A percentile compares a stretch with the other conserved stretches of the same genome.
Conservation (phyloP, 768 basidiomycete species). For the Mycena alexandri region DNA sequence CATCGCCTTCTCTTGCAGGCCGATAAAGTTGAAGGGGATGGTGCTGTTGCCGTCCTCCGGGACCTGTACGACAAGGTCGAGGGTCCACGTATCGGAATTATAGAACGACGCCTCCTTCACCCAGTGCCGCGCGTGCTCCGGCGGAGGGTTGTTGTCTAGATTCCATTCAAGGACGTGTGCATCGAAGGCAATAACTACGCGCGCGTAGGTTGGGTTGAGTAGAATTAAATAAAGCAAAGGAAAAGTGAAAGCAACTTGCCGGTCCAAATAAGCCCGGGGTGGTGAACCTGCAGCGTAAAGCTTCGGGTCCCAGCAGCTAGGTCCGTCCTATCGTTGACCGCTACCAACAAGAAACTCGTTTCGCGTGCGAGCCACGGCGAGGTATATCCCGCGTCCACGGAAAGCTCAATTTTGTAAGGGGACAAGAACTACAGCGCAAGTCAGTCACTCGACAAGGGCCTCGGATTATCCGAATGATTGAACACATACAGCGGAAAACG, state of each 20-base stretch:
- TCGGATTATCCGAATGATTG: no score
- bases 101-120: constrained; percentile 94
- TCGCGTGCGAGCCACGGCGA: constrained; percentile 58
- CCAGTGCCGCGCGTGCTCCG: constrained; percentile 83
- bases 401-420: constrained; percentile 82
- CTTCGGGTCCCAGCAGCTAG: constrained; percentile 71
- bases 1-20: constrained; percentile 86
- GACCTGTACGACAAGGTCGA: constrained; percentile 79
- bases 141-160: constrained; percentile 82
- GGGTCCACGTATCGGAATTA: constrained; percentile 76
- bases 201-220: neutral
- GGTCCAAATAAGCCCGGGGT: constrained; percentile 91
- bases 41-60: constrained; percentile 47
- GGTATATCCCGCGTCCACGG: constrained; percentile 59
- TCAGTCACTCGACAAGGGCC: constrained; percentile 1
- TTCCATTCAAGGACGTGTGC: constrained; percentile 91
- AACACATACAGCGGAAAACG: constrained; percentile 76
- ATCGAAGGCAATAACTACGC: constrained; percentile 86
- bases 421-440: constrained; percentile 75
- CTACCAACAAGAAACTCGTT: constrained; percentile 64
- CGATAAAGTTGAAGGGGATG: constrained; percentile 80
- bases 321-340: constrained; percentile 69
- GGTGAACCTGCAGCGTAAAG: constrained; percentile 76
- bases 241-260: constrained; percentile 61
- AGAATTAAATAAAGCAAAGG: neutral